Conservation (phyloP, 2,329 filamentous ascomycete species). For the Claviceps spartinae region DNA sequence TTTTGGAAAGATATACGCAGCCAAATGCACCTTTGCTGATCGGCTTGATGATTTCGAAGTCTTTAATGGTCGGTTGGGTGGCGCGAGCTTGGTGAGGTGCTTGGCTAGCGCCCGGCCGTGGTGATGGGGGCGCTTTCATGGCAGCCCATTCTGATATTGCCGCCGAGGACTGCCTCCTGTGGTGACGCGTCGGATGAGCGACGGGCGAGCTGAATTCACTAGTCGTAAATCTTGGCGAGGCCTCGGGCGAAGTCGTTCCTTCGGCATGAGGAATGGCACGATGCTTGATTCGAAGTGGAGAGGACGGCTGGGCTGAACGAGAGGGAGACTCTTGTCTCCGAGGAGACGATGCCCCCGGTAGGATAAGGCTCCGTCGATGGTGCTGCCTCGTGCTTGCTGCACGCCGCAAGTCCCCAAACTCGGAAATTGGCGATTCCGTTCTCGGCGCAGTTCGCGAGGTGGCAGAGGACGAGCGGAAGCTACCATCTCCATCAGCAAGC, state of each 20-base stretch:
- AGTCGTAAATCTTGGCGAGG: conserved; percentile 72
- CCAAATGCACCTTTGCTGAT: conserved; percentile 98
- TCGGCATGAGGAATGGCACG: conserved; percentile 49
- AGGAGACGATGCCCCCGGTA: conserved; percentile 66
- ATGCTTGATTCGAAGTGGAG: conserved; percentile 79
- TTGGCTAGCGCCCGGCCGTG: conserved; percentile 61
- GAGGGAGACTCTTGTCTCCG: conserved; percentile 83
- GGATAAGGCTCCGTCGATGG: conserved; percentile 74
- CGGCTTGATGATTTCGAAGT: conserved; percentile 98
- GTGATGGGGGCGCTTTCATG: conserved; percentile 64
- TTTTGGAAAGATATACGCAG: conserved; percentile 94
- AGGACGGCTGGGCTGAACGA: conserved; percentile 64
- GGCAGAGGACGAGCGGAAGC: conserved; percentile 65
- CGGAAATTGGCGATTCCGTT: conserved; percentile 83
- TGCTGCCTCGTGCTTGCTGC: conserved; percentile 69
- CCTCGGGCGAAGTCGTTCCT: conserved; percentile 66
- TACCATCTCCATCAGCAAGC: conserved; percentile 74
- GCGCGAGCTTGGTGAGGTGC: conserved; percentile 75
- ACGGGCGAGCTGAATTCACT: conserved; percentile 72
- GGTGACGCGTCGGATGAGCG: conserved; percentile 47
- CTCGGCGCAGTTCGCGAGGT: conserved; percentile 53
- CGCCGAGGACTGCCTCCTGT: conserved; percentile 83
- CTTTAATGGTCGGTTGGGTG: conserved; percentile 90
- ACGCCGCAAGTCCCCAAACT: conserved; percentile 62
- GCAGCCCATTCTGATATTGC: conserved; percentile 54